phyloP scores from a whole-genome alignment of 1,284 basidiomycete species.

The Rhodotorula sp. region DNA sequence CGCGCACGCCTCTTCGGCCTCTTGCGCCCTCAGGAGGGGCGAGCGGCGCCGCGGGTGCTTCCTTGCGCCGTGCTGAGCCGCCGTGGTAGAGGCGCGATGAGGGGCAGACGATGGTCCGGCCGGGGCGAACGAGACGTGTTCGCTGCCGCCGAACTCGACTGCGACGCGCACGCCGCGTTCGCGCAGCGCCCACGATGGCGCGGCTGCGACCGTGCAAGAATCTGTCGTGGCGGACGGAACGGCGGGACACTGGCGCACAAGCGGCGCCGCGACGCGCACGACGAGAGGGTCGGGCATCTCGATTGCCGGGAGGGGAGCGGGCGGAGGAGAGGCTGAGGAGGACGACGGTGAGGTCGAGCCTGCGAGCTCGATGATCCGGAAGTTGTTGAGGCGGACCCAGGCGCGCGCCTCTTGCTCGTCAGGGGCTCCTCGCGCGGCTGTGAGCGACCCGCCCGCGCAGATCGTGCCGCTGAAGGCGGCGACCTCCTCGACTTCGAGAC shows the following conservation, averaged over 20 bases:
- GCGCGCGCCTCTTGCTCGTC: neutral
- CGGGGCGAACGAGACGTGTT: too few relatives aligned
- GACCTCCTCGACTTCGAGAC: slow-evolving; percentile 16
- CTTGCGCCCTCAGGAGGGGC: neutral
- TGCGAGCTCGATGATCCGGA: too few relatives aligned
- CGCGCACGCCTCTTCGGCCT: neutral
- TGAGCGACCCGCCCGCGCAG: slow-evolving; percentile 1
- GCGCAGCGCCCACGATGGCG: neutral
- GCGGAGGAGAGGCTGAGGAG: neutral
- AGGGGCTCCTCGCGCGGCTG: neutral
- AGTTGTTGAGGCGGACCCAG: neutral
- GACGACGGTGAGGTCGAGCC: too few relatives aligned
- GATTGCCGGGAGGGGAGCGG: slow-evolving; percentile 6
- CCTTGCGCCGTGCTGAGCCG: neutral
- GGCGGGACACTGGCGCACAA: neutral
- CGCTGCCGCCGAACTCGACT: slow-evolving; percentile 6
- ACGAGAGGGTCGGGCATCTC: slow-evolving; percentile 20
- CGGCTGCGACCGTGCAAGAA: too few relatives aligned
- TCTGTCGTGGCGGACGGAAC: neutral
- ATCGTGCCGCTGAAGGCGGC: slow-evolving; percentile 8
- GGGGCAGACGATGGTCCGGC: too few relatives aligned
- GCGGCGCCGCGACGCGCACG: neutral
- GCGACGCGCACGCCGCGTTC: neutral
- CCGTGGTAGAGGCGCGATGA: too few relatives aligned
- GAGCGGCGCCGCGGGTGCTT: neutral